phyloP scores from a whole-genome alignment of 2,329 filamentous ascomycete species.

The Penicillium hordei region DNA sequence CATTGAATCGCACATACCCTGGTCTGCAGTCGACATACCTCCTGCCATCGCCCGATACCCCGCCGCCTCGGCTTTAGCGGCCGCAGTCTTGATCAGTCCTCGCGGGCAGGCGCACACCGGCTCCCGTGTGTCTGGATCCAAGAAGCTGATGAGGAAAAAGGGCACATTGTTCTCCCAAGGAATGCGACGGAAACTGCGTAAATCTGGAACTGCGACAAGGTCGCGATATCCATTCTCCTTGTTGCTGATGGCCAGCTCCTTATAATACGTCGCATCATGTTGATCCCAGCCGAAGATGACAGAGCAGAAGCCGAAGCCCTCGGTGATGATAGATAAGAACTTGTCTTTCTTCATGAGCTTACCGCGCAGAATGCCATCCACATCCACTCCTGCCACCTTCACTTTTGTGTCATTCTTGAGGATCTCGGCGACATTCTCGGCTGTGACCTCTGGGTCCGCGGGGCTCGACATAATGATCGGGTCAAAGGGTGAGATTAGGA shows the following conservation, averaged over 20 bases:
- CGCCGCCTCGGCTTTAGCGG: slow-evolving; percentile 64
- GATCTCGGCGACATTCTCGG: slow-evolving; percentile 63
- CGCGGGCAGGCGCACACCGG: slow-evolving; percentile 77
- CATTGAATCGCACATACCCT: slow-evolving; percentile 2
- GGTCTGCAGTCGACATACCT: slow-evolving; percentile 56
- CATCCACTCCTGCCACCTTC: slow-evolving; percentile 84
- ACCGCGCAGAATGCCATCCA: slow-evolving; percentile 81
- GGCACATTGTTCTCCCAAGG: slow-evolving; percentile 88
- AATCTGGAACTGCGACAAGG: slow-evolving; percentile 76
- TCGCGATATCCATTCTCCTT: slow-evolving; percentile 88
- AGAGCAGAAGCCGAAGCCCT: slow-evolving; percentile 90
- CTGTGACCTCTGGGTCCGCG: slow-evolving; percentile 45
- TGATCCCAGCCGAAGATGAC: slow-evolving; percentile 97
- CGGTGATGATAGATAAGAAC: slow-evolving; percentile 76
- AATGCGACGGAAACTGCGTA: slow-evolving; percentile 75
- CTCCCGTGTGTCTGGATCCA: slow-evolving; percentile 72
- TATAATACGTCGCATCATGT: slow-evolving; percentile 88
- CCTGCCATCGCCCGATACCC: slow-evolving; percentile 87
- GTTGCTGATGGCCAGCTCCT: slow-evolving; percentile 83
- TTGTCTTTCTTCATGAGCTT: slow-evolving; percentile 93
- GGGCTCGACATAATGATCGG: slow-evolving; percentile 13
- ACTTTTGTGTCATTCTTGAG: slow-evolving; percentile 73
- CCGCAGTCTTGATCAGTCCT: slow-evolving; percentile 67
- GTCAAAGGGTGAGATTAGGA: not conserved
- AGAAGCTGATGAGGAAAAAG: slow-evolving; percentile 81